Evolutionary conservation across 1,139 yeast genomes (phyloP).

Genomic region (Meyerozyma guilliermondii): DNA sequence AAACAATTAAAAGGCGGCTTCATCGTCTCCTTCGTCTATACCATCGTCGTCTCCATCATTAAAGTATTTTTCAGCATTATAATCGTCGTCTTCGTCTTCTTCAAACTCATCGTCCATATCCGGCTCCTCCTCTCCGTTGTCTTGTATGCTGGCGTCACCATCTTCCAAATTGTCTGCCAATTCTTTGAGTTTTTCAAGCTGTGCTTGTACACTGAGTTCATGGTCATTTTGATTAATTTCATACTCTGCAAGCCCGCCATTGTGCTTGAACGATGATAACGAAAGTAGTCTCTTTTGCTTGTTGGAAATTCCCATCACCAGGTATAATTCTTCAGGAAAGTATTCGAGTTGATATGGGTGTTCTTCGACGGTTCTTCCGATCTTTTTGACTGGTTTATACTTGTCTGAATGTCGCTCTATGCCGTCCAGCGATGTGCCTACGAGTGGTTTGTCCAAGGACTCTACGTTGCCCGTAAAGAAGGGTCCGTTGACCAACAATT

Average conservation of each 20-base stretch:
- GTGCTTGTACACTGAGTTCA: conserved; percentile 32
- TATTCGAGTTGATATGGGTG: conserved; percentile 71
- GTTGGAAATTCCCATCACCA: conserved; percentile 65
- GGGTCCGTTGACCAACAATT: conserved; percentile 66
- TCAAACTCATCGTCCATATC: conserved; percentile 55
- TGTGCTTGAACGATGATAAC: conserved; percentile 42
- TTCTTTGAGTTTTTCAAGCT: conserved; percentile 56
- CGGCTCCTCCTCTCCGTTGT: conserved; percentile 34
- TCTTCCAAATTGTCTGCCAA: conserved; percentile 55
- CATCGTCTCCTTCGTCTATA: conserved; percentile 76
- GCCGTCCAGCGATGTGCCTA: conserved; percentile 39
- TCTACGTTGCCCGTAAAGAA: conserved; percentile 62
- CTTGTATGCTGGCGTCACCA: conserved; percentile 23
- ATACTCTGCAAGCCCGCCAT: conserved; percentile 42
- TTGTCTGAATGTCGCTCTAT: conserved; percentile 71
- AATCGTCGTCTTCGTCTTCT: conserved; percentile 66
- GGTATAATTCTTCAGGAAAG: conserved; percentile 77
- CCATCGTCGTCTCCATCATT: conserved; percentile 78
- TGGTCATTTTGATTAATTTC: conserved; percentile 13
- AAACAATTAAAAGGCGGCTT: conserved; percentile 60
- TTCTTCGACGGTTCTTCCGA: conserved; percentile 76
- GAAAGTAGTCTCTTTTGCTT: conserved; percentile 50
- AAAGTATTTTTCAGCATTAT: conserved; percentile 47
- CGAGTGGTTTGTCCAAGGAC: conserved; percentile 9
- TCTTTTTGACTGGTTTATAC: conserved; percentile 65